Base-by-base conservation (phyloP, 345 rosid species). In the Angophora floribunda region DNA sequence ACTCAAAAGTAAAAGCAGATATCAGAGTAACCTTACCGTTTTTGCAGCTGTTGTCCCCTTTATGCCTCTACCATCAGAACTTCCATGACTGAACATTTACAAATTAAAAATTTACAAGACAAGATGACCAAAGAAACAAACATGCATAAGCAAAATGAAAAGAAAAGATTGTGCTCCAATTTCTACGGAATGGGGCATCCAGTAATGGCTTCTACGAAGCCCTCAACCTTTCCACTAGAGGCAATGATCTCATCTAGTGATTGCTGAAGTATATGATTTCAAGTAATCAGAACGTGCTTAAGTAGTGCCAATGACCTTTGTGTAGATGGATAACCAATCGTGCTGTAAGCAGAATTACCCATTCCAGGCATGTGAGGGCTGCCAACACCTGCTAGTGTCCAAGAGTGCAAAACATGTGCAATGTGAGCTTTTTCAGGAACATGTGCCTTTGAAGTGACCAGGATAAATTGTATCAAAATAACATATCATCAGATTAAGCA, bases 321-420 rank as follows among this genome's bases (percentile, higher is more conserved):
- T 96, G 97, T 92, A 96, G 97, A 91, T 95, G 99, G 94, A 95
- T 94, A 96, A 95, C 94, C 97, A 96, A 92, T 94, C 90, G 91
- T 96, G 98, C 90, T 93, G 99, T 93, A 89, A 93, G 98, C 93
- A 94, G 99, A 93, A 95, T 93, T 96, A 96, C 91, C 89, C 95
- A 93, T 94, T 95, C 98, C 99, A 96, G 97, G 94, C 91, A 94
- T 86, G 95, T 94, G 96, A 93, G 93, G 87, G 97, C 99, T 95
- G 95, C 98, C 96, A 94, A 92, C 91, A 94, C 99, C 99, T 97
- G 99, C 96, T 96, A 92, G 97, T 97, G 96, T 92, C 95, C 97
- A 96, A 92, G 95, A 93, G 97, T 96, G 99, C 94, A 96, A 96
- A 92, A 95, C 94, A 92, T 93, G 98, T 96, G 99, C 95, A 91